Base-by-base conservation (phyloP, 2,329 filamentous ascomycete genomes). In the Sporothrix brasiliensis region DNA sequence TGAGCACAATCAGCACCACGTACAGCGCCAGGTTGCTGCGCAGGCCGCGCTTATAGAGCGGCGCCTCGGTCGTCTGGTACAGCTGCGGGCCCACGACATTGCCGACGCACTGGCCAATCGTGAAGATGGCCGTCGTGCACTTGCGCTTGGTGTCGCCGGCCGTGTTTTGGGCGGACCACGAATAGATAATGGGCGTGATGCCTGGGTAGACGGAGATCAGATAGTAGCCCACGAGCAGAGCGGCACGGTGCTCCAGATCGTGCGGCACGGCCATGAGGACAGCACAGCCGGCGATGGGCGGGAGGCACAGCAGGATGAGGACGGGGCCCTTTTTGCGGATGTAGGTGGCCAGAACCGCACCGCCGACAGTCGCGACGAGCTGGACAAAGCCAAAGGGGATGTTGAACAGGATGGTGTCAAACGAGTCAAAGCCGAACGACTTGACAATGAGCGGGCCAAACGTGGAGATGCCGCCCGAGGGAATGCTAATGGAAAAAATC, bases 111-210 rank as follows among this genome's bases (percentile, higher is more conserved):
- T 88, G 86, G 4, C 88, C 88, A 67, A 91, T 83, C 74, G 91
- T 89, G 0, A 91, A 80, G 6, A 90, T 81, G 14, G 85, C 88
- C 0, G 88, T 91, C 0, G 86, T 89, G n/a, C 86, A 84, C 76
- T 91, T 91, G 73, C 87, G 86, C 79, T 92, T 92, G 0, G 89
- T 91, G 75, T 91, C 88, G 1, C 89, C 89, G 0, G 86, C 89
- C 0, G 89, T 89, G 73, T 90, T 89, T 72, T 87, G 86, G 1
- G 85, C 82, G 1, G 85, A 86, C 86, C 86, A 89, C 0, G 85
- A 85, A 73, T 87, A 89, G 53, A 89, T 85, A 41, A 89, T 78
- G 0, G 87, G 88, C 3, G 88, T 84, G 68, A 76, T 78, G 53
- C 72, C 72, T 5, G 72, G 72, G 68, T 73, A 73, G n/a, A 73